phyloP scores from a whole-genome alignment of 2,329 filamentous ascomycete genomes.

The Colletotrichum siamense region DNA sequence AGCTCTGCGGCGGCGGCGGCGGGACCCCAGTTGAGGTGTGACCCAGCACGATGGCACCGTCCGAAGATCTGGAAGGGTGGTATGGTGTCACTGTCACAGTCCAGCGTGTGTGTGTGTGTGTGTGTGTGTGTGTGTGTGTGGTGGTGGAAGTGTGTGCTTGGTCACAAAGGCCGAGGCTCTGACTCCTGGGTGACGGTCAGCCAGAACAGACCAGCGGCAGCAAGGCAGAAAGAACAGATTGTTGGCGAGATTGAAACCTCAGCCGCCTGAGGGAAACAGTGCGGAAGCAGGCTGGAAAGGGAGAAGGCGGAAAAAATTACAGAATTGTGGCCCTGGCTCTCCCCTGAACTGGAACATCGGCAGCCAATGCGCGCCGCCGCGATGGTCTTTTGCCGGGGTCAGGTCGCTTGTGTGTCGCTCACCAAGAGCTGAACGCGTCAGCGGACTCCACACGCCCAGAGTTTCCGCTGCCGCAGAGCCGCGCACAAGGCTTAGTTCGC shows the following conservation, averaged over 20 bases:
- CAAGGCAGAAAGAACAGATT: not conserved
- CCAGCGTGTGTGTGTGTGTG: not conserved
- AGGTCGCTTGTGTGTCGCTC: not conserved
- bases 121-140: not conserved
- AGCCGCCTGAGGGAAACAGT: not conserved
- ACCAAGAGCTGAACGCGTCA: constrained; percentile 15
- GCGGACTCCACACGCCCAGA: constrained; percentile 12
- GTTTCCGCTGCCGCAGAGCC: constrained; percentile 19
- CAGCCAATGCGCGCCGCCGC: not conserved
- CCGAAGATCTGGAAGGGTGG: not conserved
- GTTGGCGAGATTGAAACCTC: not conserved
- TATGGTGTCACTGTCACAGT: not conserved
- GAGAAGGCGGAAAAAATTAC: not conserved
- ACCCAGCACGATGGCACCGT: constrained; percentile 9
- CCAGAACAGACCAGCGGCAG: not conserved
- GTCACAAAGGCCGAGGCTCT: not conserved
- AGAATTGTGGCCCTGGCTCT: not conserved
- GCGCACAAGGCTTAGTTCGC: constrained; percentile 12
- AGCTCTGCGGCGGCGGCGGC: not conserved
- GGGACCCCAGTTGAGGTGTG: constrained; percentile 1
- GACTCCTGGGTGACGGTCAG: not conserved
- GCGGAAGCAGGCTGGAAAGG: not conserved
- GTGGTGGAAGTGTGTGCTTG: not conserved
- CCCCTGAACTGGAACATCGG: constrained; percentile 7
- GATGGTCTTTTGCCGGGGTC: not conserved